These are phyloP conservation scores for Mortierella claussenii DNA, from an alignment of 192 early-diverging fungal genomes.

Conservation along the genomic window DNA sequence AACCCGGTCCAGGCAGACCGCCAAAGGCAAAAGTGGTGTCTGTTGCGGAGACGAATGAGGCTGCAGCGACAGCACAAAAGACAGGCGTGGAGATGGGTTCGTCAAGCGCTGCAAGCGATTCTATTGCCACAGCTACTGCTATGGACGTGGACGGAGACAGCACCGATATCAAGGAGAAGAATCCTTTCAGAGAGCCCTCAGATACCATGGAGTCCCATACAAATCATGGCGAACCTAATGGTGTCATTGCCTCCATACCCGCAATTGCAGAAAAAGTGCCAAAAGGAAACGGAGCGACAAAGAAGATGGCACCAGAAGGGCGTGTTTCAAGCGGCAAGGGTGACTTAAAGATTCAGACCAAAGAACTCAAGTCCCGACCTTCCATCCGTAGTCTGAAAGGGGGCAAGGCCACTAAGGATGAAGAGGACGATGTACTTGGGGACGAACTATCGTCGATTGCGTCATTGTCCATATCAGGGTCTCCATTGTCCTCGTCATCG, in stretches of 20 bases:
- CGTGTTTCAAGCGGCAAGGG: neutral
- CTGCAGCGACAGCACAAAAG: neutral
- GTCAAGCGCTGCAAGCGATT: neutral
- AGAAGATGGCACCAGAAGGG: neutral
- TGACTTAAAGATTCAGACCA: constrained; percentile 22
- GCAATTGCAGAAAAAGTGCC: neutral
- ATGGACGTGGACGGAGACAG: neutral
- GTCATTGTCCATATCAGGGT: constrained; percentile 20
- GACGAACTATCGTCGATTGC: constrained; percentile 37
- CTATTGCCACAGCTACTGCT: neutral
- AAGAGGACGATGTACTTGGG: constrained; percentile 39
- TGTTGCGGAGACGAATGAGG: neutral
- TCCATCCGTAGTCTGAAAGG: constrained; percentile 2
- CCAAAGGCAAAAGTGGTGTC: constrained; percentile 6
- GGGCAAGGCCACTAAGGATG: constrained; percentile 10
- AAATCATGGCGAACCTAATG: neutral
- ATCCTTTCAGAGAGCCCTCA: neutral
- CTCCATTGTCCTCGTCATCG: constrained; percentile 28
- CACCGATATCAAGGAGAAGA: neutral
- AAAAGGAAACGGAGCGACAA: constrained; percentile 13
- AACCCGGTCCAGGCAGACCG: constrained; percentile 12
- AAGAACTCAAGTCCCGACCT: constrained; percentile 17
- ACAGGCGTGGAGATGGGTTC: neutral
- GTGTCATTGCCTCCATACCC: neutral
- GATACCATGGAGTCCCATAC: neutral